Base-by-base conservation (phyloP, 495 filamentous ascomycete genomes). In the Xylaria grammica region DNA sequence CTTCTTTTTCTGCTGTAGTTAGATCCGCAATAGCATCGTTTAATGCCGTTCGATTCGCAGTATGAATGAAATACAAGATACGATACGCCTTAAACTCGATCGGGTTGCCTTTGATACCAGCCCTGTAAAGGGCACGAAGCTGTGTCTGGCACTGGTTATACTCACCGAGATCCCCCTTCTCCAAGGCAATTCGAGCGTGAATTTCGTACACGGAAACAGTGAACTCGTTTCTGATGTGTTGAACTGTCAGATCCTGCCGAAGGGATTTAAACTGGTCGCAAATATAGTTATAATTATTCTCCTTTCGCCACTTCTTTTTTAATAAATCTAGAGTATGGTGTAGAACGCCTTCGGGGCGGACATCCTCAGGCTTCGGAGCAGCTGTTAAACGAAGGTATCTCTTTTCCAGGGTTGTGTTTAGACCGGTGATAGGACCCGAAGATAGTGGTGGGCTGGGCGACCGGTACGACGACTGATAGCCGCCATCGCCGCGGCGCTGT, bases 131-230 rank as follows among this genome's bases (percentile, higher is more conserved):
- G 61, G 89, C 91, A 72, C 91, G 90, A 72, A 99, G 86, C 81
- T 98, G 95, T 65, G 95, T 97, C 82, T 98, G 96, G 77, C 95
- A 99, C 86, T 99, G 95, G 84, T 99, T 99, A 93, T 98, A 99
- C 95, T 99, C 95, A 99, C 95, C 94, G 81, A 97, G 85, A 84
- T 99, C 95, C 75, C 90, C 93, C 86, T 96, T 97, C 83, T 99
- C 95, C 74, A 99, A 82, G 65, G 95, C 95, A 80, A 99, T 98
- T 45, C 95, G 89, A 56, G 94, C 96, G 80, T 99, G 96, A 63
- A 94, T 93, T 82, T 99, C 95, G 77, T 99, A 99, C 51, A 97
- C 95, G 63, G 83, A 88, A 57, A 97, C 93, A 5, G 94, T 97
- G 75, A 98, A 97, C 51, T 95, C 90, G 72, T 91, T 96, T 78